Conservation (phyloP, 2,329 filamentous ascomycete genomes). For the Pseudocercospora fuligena region DNA sequence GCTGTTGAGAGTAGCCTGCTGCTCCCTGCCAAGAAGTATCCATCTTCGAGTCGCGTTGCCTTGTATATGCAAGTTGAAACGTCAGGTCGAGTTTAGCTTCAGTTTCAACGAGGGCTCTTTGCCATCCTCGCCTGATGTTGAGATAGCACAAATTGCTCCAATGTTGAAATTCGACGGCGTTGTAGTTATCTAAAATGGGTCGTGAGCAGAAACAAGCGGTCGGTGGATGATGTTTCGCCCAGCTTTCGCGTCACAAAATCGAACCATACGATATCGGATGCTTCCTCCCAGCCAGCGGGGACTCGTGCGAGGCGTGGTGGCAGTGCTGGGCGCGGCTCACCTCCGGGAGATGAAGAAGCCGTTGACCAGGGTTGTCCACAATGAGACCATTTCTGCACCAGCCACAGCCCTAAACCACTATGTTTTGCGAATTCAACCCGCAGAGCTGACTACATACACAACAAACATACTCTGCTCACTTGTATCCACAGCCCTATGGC, state of each 20-base stretch:
- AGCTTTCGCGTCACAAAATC: slow-evolving; percentile 4
- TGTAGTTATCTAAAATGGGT: slow-evolving; percentile 2
- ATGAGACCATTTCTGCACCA: background rate
- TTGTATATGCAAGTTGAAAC: slow-evolving; percentile 19
- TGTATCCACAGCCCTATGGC: background rate
- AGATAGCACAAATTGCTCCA: background rate
- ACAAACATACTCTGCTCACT: background rate
- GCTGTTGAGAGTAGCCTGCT: slow-evolving; percentile 19
- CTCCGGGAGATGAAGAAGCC: background rate
- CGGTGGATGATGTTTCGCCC: slow-evolving; percentile 4
- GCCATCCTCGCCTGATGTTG: background rate
- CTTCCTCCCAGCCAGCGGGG: slow-evolving; percentile 6
- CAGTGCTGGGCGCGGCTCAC: background rate
- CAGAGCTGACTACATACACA: background rate
- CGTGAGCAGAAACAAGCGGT: slow-evolving; percentile 1
- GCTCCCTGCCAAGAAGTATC: slow-evolving; percentile 28
- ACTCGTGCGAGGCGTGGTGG: background rate
- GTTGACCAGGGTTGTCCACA: background rate
- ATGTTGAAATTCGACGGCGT: background rate
- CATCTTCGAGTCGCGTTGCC: slow-evolving; percentile 21
- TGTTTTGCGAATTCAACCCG: background rate
- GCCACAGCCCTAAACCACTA: background rate
- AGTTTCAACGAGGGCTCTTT: background rate
- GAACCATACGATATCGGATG: slow-evolving; percentile 7
- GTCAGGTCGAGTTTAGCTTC: slow-evolving; percentile 6